Base-by-base conservation (phyloP, 176 grass and related monocot genomes). In the Aegilops bicornis region DNA sequence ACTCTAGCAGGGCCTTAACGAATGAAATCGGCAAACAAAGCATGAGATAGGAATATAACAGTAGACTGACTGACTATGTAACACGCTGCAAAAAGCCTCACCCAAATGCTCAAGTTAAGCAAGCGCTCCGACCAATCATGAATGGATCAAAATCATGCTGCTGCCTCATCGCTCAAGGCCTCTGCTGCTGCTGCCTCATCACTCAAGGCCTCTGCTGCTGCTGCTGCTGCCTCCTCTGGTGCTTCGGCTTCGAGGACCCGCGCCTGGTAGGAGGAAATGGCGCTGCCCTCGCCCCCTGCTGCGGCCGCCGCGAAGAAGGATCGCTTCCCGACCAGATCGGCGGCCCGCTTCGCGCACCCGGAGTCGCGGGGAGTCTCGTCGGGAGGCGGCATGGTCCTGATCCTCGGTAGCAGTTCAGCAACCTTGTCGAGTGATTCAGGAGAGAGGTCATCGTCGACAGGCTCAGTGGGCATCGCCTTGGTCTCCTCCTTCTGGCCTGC, bases 331-430 rank as follows among this genome's bases (percentile, higher is more conserved):
- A 66, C 88, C 72, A 96, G 43, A 81, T 96, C 92, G 0, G 90
- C 82, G 15, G 94, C 92, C 59, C 97, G 76, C 77, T 96, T 99
- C 1, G 94, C 94, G 12, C 94, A 91, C 11, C 97, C 94, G 0
- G 97, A 99, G 72, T 99, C 90, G 0, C 97, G 92, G 3, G 97
- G 94, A 64, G 92, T 99, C 66, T 87, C 86, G 2, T 59, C 83
- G 7, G 12, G n/a, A 77, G 27, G 84, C 17, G 36, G 83, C 89
- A 91, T 72, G 15, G 77, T 91, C 83, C 87, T 99, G 79, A 99
- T 96, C 73, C 70, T 91, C 8, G 97, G 97, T 12, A 99, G 90
- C 36, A 87, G 40, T 13, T 89, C 88, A 64, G 90, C 90, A 72
- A 94, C 82, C 87, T 90, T 96, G 75, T 83, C 87, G 3, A 99